Evolutionary conservation across 1,284 basidiomycete species (phyloP).

Genomic region (Ceratobasidium sp.): DNA sequence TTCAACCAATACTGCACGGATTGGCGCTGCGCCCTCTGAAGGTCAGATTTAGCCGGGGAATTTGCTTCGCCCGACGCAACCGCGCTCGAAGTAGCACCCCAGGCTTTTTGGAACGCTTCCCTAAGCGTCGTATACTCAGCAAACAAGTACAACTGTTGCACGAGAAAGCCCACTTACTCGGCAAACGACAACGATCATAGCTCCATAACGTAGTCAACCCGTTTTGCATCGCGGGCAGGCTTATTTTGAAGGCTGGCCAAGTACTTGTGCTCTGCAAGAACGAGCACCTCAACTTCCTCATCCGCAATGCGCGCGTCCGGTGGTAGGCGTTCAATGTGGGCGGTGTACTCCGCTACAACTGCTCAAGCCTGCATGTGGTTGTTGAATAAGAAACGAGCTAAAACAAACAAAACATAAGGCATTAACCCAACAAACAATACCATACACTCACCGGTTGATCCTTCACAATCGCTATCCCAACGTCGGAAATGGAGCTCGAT

Average conservation of each 20-base stretch:
- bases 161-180: no score
- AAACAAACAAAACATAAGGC: no score
- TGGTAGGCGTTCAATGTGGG: neutral
- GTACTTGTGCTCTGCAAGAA: neutral
- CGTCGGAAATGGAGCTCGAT: conserved; percentile 54
- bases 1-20: neutral
- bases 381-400: neutral
- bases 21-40: neutral
- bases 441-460: neutral
- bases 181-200: neutral
- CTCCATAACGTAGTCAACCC: neutral
- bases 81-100: neutral
- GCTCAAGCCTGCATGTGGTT: neutral
- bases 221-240: neutral
- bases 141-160: no score
- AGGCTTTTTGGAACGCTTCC: neutral
- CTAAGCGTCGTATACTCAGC: no score
- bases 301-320: neutral
- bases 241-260: neutral
- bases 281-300: neutral
- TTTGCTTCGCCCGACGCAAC: neutral
- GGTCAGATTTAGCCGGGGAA: neutral
- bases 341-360: neutral
- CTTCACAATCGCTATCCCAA: conserved; percentile 52
- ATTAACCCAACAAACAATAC: no score